phyloP scores from a whole-genome alignment of 1,284 basidiomycete species.

The Moesziomyces aphidis region DNA sequence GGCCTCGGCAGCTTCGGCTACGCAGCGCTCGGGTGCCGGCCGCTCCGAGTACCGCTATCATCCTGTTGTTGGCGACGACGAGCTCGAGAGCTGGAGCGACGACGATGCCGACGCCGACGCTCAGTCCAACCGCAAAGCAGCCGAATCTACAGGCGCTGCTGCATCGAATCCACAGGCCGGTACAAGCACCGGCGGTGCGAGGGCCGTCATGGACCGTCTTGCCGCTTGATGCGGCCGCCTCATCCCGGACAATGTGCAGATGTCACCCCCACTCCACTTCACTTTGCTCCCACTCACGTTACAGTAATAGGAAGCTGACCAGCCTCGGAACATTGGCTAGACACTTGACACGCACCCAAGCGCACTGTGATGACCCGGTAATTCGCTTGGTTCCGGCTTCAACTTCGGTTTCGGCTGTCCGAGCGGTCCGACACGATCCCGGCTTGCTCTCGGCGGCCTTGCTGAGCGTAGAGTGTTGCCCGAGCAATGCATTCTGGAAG shows the following conservation, averaged over 20 bases:
- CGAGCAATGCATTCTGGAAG: too few relatives aligned
- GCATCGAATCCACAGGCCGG: not conserved
- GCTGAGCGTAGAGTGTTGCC: too few relatives aligned
- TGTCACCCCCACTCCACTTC: too few relatives aligned
- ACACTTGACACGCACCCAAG: too few relatives aligned
- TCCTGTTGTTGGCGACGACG: slow-evolving; percentile 51
- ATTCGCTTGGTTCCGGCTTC: too few relatives aligned
- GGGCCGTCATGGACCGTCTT: slow-evolving; percentile 36
- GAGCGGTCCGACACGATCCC: too few relatives aligned
- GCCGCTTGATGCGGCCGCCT: slow-evolving; percentile 8
- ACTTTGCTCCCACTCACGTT: not conserved
- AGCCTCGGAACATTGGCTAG: too few relatives aligned
- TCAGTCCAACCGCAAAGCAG: slow-evolving; percentile 1
- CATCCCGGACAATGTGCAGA: not conserved
- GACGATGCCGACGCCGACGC: slow-evolving; percentile 43
- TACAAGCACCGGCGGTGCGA: slow-evolving; percentile 10
- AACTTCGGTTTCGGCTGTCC: too few relatives aligned
- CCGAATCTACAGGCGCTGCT: not conserved
- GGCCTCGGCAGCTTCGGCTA: slow-evolving; percentile 71
- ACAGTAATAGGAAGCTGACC: too few relatives aligned
- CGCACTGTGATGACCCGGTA: too few relatives aligned
- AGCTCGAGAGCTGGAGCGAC: slow-evolving; percentile 55
- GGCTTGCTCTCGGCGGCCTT: too few relatives aligned
- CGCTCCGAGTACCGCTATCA: slow-evolving; percentile 49
- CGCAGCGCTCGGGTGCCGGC: slow-evolving; percentile 39